phyloP scores from a whole-genome alignment of 331 rosid genomes.

The Malus hybrid region DNA sequence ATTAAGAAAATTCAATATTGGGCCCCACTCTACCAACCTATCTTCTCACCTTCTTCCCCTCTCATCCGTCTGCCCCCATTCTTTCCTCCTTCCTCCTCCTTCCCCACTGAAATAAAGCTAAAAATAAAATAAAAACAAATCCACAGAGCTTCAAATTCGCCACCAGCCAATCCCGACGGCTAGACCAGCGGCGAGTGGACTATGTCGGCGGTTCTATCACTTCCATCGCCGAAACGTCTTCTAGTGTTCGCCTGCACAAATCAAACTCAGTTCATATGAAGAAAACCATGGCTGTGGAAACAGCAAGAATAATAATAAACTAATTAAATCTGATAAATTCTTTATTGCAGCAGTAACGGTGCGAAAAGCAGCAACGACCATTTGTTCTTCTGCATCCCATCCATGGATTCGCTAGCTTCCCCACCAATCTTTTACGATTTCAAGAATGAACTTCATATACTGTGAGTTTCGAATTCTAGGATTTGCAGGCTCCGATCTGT shows the following conservation, averaged over 20 bases:
- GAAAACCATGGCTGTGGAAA: slow-evolving; percentile 57
- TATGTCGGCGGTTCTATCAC: slow-evolving; percentile 14
- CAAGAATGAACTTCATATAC: background rate
- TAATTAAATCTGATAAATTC: slow-evolving; percentile 3
- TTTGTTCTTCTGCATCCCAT: slow-evolving; percentile 52
- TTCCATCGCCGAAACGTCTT: slow-evolving; percentile 10
- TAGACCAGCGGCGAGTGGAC: slow-evolving; percentile 22
- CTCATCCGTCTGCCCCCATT: too few species aligned
- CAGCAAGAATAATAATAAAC: background rate
- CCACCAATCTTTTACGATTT: slow-evolving; percentile 28
- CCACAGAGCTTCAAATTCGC: too few species aligned
- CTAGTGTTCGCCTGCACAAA: slow-evolving; percentile 30
- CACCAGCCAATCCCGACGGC: background rate
- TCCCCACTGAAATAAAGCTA: too few species aligned
- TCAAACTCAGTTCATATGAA: slow-evolving; percentile 45
- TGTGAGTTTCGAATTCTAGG: slow-evolving; percentile 1
- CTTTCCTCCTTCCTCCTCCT: too few species aligned
- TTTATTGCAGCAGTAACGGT: slow-evolving; percentile 17
- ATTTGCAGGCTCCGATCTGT: slow-evolving; percentile 10
- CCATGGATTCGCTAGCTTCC: slow-evolving; percentile 37
- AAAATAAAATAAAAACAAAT: too few species aligned
- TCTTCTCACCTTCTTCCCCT: too few species aligned
- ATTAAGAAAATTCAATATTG: too few species aligned
- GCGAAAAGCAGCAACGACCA: slow-evolving; percentile 49
- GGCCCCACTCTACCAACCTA: too few species aligned